Base-by-base conservation (phyloP, 345 rosid genomes). In the Arabidopsis arenosa region DNA sequence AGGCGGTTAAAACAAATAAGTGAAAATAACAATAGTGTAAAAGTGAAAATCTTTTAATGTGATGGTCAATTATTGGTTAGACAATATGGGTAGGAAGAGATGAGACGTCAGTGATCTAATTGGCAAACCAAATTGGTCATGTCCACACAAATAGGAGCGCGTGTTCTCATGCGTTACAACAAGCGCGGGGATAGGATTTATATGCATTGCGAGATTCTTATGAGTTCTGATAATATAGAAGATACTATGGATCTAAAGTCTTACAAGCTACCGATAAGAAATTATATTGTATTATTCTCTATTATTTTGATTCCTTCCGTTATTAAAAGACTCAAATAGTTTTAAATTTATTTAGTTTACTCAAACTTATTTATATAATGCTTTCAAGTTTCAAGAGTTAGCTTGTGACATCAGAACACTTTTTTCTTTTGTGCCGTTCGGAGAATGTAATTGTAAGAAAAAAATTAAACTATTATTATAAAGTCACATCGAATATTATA, bases 131-230 rank as follows among this genome's bases (percentile, higher is more conserved):
- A 49, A 75, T 49, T 5, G 12, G 59, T 51, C 4, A 59, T 32
- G 68, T 75, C 79, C 79, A 75, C 79, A 68, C 68, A 68, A 60
- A 17, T 60, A 30, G 69, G 56, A 75, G 68, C 62, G 36, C 67
- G 53, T 49, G 53, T 1, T n/a, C 11, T 14, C 28, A 73, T 18
- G 56, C 21, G 10, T 23, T 33, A 36, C n/a, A 60, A 21, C n/a
- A 41, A 41, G 62, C 69, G 77, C 66, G 60, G 48, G 26, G 78
- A 37, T 57, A 75, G 15, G 12, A 47, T 56, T 35, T 28, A 28
- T 4, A 64, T 40, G 43, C 6, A 26, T 3, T 33, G 3, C 14
- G 17, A 43, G 77, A 57, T 57, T 66, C 73, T 75, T 62, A 14
- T 62, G 51, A 23, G 33, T 26, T 62, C 8, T 49, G 66, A 35